A percentile compares a stretch with the other conserved stretches of the same genome.
Evolutionary conservation across 768 basidiomycete species (phyloP).

Genomic region (Asterophora lycoperdoides): DNA sequence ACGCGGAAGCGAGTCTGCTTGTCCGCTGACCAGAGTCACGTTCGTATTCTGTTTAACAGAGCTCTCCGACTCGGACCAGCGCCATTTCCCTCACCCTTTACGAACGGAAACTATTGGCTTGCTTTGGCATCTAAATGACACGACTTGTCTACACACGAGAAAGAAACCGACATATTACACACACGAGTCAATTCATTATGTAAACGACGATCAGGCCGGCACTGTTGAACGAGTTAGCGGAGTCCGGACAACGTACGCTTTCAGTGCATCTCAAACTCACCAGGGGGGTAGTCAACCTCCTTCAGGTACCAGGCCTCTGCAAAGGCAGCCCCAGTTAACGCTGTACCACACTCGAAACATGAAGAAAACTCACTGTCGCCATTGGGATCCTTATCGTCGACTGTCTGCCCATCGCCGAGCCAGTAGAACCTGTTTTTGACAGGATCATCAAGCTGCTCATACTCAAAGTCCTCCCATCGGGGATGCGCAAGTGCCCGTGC

Average conservation of each 20-base stretch:
- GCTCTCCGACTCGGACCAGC: too few relatives aligned
- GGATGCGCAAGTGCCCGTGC: slow-evolving; percentile 45
- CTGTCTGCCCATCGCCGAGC: slow-evolving; percentile 58
- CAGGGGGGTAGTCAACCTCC: slow-evolving; percentile 43
- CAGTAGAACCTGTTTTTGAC: slow-evolving; percentile 49
- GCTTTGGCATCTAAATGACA: neutral
- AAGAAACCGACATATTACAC: neutral
- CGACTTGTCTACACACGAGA: neutral
- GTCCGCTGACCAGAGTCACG: neutral
- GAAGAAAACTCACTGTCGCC: slow-evolving; percentile 26
- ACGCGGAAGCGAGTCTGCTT: neutral
- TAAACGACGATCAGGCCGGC: neutral
- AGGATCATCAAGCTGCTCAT: slow-evolving; percentile 38
- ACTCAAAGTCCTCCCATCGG: slow-evolving; percentile 63
- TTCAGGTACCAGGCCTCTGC: slow-evolving; percentile 47
- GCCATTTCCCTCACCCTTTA: neutral
- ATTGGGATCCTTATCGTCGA: slow-evolving; percentile 37
- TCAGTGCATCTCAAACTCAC: slow-evolving; percentile 22
- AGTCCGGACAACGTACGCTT: neutral
- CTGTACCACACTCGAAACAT: neutral
- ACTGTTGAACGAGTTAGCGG: slow-evolving; percentile 7
- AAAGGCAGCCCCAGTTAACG: neutral
- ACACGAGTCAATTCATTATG: neutral
- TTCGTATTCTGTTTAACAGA: too few relatives aligned
- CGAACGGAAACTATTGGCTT: too few relatives aligned